phyloP scores from a whole-genome alignment of 1,139 yeast genomes.

The Pichia norvegensis region DNA sequence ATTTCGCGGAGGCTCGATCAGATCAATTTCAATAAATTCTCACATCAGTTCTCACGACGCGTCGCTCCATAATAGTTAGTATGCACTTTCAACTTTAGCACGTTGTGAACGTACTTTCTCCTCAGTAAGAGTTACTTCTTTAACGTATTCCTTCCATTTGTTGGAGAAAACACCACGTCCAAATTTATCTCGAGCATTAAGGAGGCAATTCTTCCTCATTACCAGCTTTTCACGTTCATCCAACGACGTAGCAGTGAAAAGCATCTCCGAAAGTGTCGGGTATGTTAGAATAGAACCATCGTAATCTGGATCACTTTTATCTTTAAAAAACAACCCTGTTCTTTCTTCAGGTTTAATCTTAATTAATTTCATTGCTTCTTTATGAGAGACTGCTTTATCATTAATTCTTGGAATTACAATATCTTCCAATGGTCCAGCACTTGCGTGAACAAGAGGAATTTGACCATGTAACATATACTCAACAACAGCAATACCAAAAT shows the following conservation, averaged over 20 bases:
- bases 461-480: constrained; percentile 86
- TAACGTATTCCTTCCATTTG: constrained; percentile 41
- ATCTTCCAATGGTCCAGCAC: constrained; percentile 90
- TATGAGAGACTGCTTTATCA: constrained; percentile 18
- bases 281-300: constrained; percentile 17
- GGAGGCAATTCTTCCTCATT: constrained; percentile 47
- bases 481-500: constrained; percentile 95
- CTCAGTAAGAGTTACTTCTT: constrained; percentile 35
- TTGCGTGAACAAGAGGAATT: constrained; percentile 84
- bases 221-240: constrained; percentile 32
- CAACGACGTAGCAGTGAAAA: constrained; percentile 39
- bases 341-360: constrained; percentile 4
- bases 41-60: no score
- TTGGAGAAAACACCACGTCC: constrained; percentile 56
- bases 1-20: no score
- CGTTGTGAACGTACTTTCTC: constrained; percentile 32
- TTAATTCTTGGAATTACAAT: constrained; percentile 57
- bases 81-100: constrained; percentile 35
- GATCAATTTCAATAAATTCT: no score
- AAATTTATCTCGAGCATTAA: constrained; percentile 51
- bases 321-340: constrained; percentile 70
- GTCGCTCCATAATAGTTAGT: constrained; percentile 24
- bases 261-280: constrained; percentile 40
- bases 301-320: constrained; percentile 56
- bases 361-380: constrained; percentile 5